These are phyloP conservation scores for Akanthomyces muscarius DNA, from an alignment of 2,329 filamentous ascomycete species.

Conservation along the genomic window DNA sequence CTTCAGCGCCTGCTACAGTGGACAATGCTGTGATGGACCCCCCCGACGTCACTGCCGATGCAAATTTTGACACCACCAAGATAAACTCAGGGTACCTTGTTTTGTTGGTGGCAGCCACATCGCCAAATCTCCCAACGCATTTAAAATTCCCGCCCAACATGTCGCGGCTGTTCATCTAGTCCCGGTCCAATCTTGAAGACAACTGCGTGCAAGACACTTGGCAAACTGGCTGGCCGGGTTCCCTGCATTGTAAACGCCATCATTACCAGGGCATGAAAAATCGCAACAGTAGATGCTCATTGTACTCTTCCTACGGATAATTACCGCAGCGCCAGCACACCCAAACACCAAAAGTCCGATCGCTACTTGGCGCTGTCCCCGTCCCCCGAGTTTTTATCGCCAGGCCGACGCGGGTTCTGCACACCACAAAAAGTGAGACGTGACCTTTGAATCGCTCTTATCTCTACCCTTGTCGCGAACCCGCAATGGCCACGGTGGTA, in stretches of 20 bases:
- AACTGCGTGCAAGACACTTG: neutral
- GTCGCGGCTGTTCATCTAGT: neutral
- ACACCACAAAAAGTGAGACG: neutral
- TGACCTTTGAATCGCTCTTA: neutral
- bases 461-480: slow-evolving; percentile 2
- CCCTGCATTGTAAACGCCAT: neutral
- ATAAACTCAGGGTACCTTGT: neutral
- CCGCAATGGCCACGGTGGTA: neutral
- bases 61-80: slow-evolving; percentile 9
- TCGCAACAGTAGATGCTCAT: neutral
- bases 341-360: slow-evolving; percentile 9
- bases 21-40: neutral
- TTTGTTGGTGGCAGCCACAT: slow-evolving; percentile 3
- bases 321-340: neutral
- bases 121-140: slow-evolving; percentile 17
- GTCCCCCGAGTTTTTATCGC: slow-evolving; percentile 14
- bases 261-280: neutral
- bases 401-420: neutral
- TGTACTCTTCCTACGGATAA: neutral
- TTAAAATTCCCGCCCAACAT: slow-evolving; percentile 6
- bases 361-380: neutral
- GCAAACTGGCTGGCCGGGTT: neutral
- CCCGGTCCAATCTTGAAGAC: neutral
- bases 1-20: neutral
- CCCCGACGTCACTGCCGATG: slow-evolving; percentile 5